Percentiles rank a stretch among this genome's conserved stretches.
Evolutionary conservation across 2,329 filamentous ascomycete genomes (phyloP).

Genomic region (Thelonectria discophora): DNA sequence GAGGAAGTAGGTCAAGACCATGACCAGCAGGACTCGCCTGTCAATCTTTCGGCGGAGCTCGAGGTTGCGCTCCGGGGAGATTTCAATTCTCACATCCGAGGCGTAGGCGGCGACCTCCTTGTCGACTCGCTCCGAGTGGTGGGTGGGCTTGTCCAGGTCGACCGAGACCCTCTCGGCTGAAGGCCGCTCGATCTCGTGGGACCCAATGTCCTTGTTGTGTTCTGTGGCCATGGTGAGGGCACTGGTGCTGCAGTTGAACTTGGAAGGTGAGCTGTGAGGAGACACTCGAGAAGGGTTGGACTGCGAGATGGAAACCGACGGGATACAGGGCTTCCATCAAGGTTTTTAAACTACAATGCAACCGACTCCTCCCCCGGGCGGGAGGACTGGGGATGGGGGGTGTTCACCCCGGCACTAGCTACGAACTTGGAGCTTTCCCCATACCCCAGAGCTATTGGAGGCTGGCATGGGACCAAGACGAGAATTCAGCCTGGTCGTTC

Average conservation of each 20-base stretch:
- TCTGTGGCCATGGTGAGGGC: constrained; percentile 19
- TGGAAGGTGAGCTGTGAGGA: background rate
- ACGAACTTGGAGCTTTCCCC: constrained; percentile 15
- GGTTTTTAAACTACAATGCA: constrained; percentile 14
- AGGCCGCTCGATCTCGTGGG: constrained; percentile 26
- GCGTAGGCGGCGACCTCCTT: constrained; percentile 74
- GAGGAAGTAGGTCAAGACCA: constrained; percentile 78
- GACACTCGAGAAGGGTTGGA: background rate
- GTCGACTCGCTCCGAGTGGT: constrained; percentile 65
- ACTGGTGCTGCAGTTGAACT: too few species aligned
- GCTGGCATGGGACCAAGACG: background rate
- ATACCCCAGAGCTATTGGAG: constrained; percentile 17
- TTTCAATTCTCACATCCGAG: constrained; percentile 61
- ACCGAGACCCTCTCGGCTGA: constrained; percentile 38
- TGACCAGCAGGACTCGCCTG: constrained; percentile 71
- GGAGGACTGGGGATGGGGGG: constrained; percentile 8
- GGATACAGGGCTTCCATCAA: background rate
- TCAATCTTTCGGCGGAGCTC: constrained; percentile 73
- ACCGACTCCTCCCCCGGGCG: background rate
- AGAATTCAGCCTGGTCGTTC: background rate
- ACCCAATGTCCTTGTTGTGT: constrained; percentile 10
- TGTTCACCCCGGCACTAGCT: constrained; percentile 5
- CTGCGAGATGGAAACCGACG: background rate
- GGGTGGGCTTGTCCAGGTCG: constrained; percentile 54
- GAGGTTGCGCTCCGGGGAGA: constrained; percentile 67